Percentiles rank a stretch among this genome's conserved stretches.
These are phyloP conservation scores for Limnomonas spitsbergensis DNA, from an alignment of 139 green algal genomes.

Conservation along the genomic window DNA sequence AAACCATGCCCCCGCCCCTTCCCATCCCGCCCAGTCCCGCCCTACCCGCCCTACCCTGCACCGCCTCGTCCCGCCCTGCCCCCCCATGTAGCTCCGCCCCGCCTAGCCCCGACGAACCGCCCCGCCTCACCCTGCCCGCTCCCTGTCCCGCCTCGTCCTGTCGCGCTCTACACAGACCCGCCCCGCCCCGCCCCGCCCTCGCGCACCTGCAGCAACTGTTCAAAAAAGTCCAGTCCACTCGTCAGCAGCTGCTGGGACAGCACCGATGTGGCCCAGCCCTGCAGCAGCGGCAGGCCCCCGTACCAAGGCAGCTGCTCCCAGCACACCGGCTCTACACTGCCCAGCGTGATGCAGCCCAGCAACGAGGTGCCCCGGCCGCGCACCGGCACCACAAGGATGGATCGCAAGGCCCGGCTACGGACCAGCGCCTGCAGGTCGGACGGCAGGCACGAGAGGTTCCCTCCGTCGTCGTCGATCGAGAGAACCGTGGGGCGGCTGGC, in stretches of 20 bases:
- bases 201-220: too few relatives aligned
- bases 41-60: too few relatives aligned
- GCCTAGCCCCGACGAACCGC: too few relatives aligned
- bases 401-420: not conserved
- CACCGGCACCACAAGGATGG: not conserved
- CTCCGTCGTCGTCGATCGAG: not conserved
- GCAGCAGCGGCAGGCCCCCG: not conserved
- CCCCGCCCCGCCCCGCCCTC: too few relatives aligned
- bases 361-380: too few relatives aligned
- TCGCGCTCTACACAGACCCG: too few relatives aligned
- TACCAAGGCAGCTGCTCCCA: not conserved
- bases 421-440: not conserved
- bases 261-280: not conserved
- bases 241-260: not conserved
- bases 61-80: too few relatives aligned
- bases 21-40: too few relatives aligned
- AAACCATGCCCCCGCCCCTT: too few relatives aligned
- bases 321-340: not conserved
- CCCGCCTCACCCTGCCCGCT: too few relatives aligned
- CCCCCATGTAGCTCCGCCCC: too few relatives aligned
- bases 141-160: too few relatives aligned
- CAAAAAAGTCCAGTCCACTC: not conserved
- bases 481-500: not conserved
- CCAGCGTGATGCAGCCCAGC: not conserved
- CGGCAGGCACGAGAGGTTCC: not conserved